Evolutionary conservation across 2,329 filamentous ascomycete species (phyloP), one percentile per base, ranked within the genome.

Genomic region (Epichloe amarillans): DNA sequence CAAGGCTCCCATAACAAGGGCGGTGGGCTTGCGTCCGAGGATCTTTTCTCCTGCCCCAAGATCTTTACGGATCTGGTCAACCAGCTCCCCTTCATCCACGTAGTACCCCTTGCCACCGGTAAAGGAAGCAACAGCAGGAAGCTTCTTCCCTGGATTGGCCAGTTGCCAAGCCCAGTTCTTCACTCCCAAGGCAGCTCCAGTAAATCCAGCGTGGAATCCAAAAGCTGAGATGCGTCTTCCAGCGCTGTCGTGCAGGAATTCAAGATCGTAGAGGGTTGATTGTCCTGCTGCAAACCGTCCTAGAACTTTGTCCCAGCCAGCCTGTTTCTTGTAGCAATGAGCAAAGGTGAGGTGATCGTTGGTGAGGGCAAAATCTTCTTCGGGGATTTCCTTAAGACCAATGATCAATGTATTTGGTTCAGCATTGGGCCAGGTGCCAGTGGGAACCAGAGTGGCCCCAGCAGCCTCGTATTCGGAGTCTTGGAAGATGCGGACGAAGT

Each of bases 1-100:
- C n/a, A 85, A 73, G 2, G 80, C 88, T 56, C 91, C 91, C 56
- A 96, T 91, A 49, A 96, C 82, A 53, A 97, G 79, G 53, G 89
- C 80, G 14, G 40, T 55, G 79, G 79, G 89, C 59, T 86, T 82
- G 30, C 67, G 66, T 61, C 79, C 78, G 26, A 95, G 72, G 39
- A 80, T 76, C 61, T 80, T 77, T 74, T 87, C 86, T 57, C 94
- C 82, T 59, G 89, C 80, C 39, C 74, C 69, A 52, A 94, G 37
- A 55, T 58, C 46, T 53, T 54, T 21, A 62, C 80, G 58, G 95
- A 74, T 51, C 63, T 60, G 5, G 55, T 57, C 52, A 21, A 46
- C 47, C 15, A 49, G 40, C 40, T 49, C 47, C 30, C 11, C 37
- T 43, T 49, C 47, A 40, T 49, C 43, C 8, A 26, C 21, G 10